Evolutionary conservation across 805 yeast genomes (phyloP).

Genomic region (Candida qinlingensis): DNA sequence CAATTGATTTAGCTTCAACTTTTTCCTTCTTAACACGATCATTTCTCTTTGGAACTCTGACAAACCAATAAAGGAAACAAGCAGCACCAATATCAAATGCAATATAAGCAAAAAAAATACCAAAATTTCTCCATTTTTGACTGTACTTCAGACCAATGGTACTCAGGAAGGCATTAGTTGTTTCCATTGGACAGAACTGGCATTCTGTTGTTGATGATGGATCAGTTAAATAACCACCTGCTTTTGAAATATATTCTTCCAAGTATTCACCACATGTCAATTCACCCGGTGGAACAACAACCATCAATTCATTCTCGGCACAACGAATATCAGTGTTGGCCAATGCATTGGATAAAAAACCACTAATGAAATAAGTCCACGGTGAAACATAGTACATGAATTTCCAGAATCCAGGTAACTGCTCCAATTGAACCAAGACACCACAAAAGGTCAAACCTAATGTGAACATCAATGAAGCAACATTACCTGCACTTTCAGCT

Average conservation of each 20-base stretch:
- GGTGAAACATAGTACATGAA: conserved; percentile 74
- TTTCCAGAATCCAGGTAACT: conserved; percentile 65
- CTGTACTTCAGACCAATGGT: conserved; percentile 33
- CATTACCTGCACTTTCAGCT: conserved; percentile 59
- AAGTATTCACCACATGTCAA: conserved; percentile 54
- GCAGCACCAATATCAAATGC: conserved; percentile 37
- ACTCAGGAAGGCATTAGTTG: conserved; percentile 54
- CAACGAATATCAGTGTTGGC: conserved; percentile 45
- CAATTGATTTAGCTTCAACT: neutral
- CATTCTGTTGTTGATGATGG: conserved; percentile 42
- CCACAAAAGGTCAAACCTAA: conserved; percentile 70
- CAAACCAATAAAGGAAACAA: conserved; percentile 43
- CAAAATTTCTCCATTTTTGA: conserved; percentile 63
- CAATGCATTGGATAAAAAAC: conserved; percentile 48
- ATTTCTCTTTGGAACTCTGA: conserved; percentile 66
- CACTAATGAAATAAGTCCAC: conserved; percentile 55
- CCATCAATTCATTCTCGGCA: conserved; percentile 39
- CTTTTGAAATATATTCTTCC: conserved; percentile 26
- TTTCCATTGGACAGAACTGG: conserved; percentile 48
- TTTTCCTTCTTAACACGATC: conserved; percentile 27
- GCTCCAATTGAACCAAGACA: conserved; percentile 51
- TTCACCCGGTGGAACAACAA: conserved; percentile 47
- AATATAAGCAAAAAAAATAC: conserved; percentile 43
- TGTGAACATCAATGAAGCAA: conserved; percentile 51
- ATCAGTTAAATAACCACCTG: conserved; percentile 23